Evolutionary conservation across 495 filamentous ascomycete species (phyloP).

Genomic region (Xylaria scruposa): DNA sequence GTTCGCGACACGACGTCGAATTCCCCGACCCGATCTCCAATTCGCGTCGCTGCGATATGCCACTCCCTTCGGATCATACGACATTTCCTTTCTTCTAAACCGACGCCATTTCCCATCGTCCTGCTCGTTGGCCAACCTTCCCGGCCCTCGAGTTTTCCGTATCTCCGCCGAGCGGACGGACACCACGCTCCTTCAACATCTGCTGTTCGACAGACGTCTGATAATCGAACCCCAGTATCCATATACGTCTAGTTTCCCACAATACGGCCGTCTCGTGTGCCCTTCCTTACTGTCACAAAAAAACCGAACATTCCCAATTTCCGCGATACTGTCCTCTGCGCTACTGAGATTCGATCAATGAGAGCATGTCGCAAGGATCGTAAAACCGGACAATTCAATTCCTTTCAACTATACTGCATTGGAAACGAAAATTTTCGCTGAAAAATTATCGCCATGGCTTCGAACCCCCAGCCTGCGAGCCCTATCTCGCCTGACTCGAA

Average conservation of each 20-base stretch:
- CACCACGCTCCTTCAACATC: conserved; percentile 23
- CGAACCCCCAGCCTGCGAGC: conserved; percentile 41
- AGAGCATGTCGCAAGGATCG: conserved; percentile 21
- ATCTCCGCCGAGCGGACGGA: conserved; percentile 21
- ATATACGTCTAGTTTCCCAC: neutral
- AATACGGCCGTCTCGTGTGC: neutral
- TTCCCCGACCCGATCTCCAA: neutral
- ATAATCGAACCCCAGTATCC: neutral
- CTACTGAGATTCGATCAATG: neutral
- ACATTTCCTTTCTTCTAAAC: conserved; percentile 21
- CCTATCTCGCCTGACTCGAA: conserved; percentile 45
- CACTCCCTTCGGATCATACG: conserved; percentile 20
- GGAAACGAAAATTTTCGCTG: neutral
- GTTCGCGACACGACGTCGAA: conserved; percentile 25
- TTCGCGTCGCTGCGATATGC: conserved; percentile 28
- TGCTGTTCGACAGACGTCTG: conserved; percentile 2
- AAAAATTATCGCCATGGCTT: conserved; percentile 39
- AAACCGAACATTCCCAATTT: neutral
- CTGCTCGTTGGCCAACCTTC: neutral
- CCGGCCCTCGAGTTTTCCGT: neutral
- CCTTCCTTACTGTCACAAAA: neutral
- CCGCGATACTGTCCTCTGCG: neutral
- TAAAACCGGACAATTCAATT: conserved; percentile 1
- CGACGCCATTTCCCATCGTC: conserved; percentile 7
- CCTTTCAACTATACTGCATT: neutral